These are phyloP conservation scores for Saccharum hybrid DNA, from an alignment of 202 grass and related monocot genomes.

Conservation along the genomic window DNA sequence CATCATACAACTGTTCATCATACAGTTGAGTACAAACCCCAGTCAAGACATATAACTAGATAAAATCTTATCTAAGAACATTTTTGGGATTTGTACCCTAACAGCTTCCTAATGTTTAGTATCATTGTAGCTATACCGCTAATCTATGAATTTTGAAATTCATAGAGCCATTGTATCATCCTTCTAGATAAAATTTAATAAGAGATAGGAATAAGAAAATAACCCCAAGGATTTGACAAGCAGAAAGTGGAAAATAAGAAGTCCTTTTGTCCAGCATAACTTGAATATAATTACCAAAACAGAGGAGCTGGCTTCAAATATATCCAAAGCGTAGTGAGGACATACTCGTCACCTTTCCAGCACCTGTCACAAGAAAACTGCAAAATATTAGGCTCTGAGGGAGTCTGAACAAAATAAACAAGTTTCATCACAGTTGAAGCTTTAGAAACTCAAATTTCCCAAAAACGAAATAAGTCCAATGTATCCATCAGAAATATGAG, in stretches of 20 bases:
- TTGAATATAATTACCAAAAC: conserved; percentile 36
- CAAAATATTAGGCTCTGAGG: conserved; percentile 7
- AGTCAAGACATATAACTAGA: background rate
- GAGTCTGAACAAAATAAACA: background rate
- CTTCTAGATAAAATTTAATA: background rate
- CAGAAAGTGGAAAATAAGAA: conserved; percentile 4
- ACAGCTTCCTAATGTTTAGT: background rate
- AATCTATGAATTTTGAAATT: background rate
- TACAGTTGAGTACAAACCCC: conserved; percentile 4
- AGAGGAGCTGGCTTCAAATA: background rate
- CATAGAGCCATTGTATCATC: background rate
- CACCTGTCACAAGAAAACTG: conserved; percentile 42
- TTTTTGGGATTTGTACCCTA: background rate
- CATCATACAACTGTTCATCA: background rate
- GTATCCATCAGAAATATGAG: background rate
- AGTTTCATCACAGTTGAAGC: background rate
- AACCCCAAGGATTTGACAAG: background rate
- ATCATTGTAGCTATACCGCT: background rate
- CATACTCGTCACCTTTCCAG: conserved; percentile 8
- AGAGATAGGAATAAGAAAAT: background rate
- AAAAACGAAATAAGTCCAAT: background rate
- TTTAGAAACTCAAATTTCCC: conserved; percentile 4
- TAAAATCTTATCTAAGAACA: background rate
- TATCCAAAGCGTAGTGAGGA: background rate
- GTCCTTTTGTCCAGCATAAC: background rate